Percentiles rank a stretch among this genome's conserved stretches.
phyloP scores from a whole-genome alignment of 768 basidiomycete genomes.

The Pisolithus marmoratus region DNA sequence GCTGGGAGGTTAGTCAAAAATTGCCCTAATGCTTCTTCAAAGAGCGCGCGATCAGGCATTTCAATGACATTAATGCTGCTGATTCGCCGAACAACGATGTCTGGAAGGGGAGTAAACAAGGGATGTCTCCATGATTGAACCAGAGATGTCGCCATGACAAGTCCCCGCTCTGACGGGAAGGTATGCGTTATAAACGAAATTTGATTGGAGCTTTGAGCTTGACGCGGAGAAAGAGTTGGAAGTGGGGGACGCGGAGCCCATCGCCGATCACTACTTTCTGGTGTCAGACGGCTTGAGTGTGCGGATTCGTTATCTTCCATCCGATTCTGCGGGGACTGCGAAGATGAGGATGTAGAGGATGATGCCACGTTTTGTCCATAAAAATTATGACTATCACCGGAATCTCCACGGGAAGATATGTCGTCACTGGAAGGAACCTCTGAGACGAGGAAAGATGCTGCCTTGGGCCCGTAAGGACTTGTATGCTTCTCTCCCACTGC shows the following conservation, averaged over 20 bases:
- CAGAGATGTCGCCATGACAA: slow-evolving; percentile 34
- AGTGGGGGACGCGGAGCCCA: slow-evolving; percentile 14
- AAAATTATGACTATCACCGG: slow-evolving; percentile 34
- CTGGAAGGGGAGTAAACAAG: slow-evolving; percentile 56
- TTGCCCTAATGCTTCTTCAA: slow-evolving; percentile 42
- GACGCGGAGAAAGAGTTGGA: slow-evolving; percentile 18
- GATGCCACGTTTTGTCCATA: slow-evolving; percentile 44
- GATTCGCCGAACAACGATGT: slow-evolving; percentile 50
- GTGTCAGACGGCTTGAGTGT: slow-evolving; percentile 11
- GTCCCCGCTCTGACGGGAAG: slow-evolving; percentile 33
- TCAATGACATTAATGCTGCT: slow-evolving; percentile 46
- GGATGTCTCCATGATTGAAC: slow-evolving; percentile 58
- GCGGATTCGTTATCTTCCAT: slow-evolving; percentile 15
- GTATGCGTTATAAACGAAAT: slow-evolving; percentile 43
- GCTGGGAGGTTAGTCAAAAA: slow-evolving; percentile 49
- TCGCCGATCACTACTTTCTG: slow-evolving; percentile 19
- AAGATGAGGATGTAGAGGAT: slow-evolving; percentile 25
- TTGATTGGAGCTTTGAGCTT: slow-evolving; percentile 17
- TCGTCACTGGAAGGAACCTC: slow-evolving; percentile 33
- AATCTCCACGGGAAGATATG: slow-evolving; percentile 15
- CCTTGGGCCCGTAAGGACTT: slow-evolving; percentile 40
- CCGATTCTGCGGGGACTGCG: slow-evolving; percentile 9
- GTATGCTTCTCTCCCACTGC: slow-evolving; percentile 31
- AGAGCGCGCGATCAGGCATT: slow-evolving; percentile 52
- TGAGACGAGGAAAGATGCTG: slow-evolving; percentile 43